Percentiles rank a stretch among this genome's conserved stretches.
Evolutionary conservation across 768 basidiomycete genomes (phyloP).

Genomic region (Phylloporus arenicola): DNA sequence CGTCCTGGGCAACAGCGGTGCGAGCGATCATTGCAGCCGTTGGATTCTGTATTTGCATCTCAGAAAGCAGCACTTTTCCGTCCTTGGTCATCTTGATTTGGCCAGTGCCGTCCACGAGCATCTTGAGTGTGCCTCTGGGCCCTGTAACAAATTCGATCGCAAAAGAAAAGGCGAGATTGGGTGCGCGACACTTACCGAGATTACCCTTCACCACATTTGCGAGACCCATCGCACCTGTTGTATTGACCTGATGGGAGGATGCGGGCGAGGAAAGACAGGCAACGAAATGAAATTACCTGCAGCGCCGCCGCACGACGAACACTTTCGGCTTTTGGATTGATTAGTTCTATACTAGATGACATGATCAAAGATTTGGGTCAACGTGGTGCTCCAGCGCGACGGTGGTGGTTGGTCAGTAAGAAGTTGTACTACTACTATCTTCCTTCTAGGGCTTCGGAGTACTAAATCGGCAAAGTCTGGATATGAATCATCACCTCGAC

Average conservation of each 20-base stretch:
- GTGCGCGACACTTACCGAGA: constrained; percentile 58
- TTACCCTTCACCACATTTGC: constrained; percentile 97
- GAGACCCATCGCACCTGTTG: constrained; percentile 92
- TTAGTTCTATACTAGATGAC: constrained; percentile 84
- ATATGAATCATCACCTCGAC: constrained; percentile 28
- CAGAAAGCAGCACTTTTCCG: constrained; percentile 94
- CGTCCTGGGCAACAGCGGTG: constrained; percentile 97
- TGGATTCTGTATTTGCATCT: constrained; percentile 99
- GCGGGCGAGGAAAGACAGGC: constrained; percentile 16
- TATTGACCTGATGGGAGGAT: constrained; percentile 63
- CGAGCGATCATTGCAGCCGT: constrained; percentile 99
- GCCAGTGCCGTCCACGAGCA: constrained; percentile 97
- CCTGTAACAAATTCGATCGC: constrained; percentile 46
- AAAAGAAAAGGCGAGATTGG: constrained; percentile 9
- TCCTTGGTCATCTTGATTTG: constrained; percentile 99
- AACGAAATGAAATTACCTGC: constrained; percentile 51
- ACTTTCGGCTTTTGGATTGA: constrained; percentile 96
- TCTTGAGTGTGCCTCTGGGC: constrained; percentile 95
- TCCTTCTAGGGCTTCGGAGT: constrained; percentile 19
- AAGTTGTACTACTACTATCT: constrained; percentile 2
- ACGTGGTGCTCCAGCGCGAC: constrained; percentile 18
- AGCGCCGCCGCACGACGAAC: constrained; percentile 85
- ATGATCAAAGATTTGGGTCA: constrained; percentile 33
- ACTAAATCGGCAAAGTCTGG: constrained; percentile 27
- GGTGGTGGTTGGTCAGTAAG: constrained; percentile 9